phyloP scores from a whole-genome alignment of 2,329 filamentous ascomycete species.

The Bipolaris gigantea region DNA sequence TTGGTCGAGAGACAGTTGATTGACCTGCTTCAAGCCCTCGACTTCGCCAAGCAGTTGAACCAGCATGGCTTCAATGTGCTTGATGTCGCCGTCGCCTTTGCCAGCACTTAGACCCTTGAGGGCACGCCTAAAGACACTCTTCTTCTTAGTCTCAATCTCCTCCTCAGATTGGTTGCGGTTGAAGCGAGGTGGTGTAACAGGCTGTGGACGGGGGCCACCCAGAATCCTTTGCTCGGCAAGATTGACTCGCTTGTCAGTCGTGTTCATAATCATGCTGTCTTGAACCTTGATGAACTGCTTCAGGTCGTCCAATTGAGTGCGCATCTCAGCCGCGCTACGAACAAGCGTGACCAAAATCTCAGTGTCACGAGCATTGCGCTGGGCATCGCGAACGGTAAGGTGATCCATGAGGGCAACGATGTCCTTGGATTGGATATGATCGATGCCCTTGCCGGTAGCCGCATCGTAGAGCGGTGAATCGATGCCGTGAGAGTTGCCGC shows the following conservation, averaged over 20 bases:
- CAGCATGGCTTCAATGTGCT: constrained; percentile 70
- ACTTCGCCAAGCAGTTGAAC: constrained; percentile 91
- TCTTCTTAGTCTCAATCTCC: constrained; percentile 73
- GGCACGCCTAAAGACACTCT: constrained; percentile 92
- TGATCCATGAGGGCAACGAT: constrained; percentile 98
- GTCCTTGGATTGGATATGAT: constrained; percentile 92
- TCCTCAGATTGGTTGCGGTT: constrained; percentile 56
- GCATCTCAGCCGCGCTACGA: constrained; percentile 93
- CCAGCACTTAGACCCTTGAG: constrained; percentile 78
- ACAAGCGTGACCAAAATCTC: constrained; percentile 95
- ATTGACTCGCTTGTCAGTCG: constrained; percentile 85
- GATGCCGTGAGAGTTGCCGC: constrained; percentile 91
- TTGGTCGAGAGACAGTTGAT: constrained; percentile 38
- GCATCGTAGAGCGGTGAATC: constrained; percentile 87
- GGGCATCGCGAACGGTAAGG: constrained; percentile 93
- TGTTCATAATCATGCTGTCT: constrained; percentile 83
- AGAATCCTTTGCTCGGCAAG: constrained; percentile 80
- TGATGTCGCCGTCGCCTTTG: constrained; percentile 84
- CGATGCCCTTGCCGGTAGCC: constrained; percentile 82
- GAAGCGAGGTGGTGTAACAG: constrained; percentile 58
- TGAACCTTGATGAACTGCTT: constrained; percentile 89
- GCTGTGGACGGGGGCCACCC: constrained; percentile 80
- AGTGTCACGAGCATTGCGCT: constrained; percentile 92
- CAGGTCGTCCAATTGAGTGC: constrained; percentile 92
- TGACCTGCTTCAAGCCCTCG: constrained; percentile 61